Evolutionary conservation across 768 basidiomycete species (phyloP), one percentile per base, ranked within the genome.

Genomic region (Dentipellis sp.): DNA sequence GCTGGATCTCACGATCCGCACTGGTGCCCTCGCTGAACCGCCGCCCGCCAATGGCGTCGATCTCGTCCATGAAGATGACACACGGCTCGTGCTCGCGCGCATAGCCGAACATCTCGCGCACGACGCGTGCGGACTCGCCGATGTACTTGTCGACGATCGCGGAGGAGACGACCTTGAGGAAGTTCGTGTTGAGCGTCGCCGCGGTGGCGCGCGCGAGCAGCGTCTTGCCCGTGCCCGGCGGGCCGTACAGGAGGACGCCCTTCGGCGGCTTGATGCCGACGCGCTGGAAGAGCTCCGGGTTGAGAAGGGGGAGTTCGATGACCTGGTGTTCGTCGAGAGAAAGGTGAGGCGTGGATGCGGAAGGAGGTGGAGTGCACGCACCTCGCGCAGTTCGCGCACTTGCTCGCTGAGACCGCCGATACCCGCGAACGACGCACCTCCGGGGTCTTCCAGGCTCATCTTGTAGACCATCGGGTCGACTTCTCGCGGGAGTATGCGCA

Each of bases 101-200:
- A 70, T 97, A 99, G 22, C 91, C 94, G 66, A 99, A 99, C 97
- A 99, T 98, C 71, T 99, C 97, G 62, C 97, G 81, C 22, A 99
- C 86, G 9, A 98, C 83, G 53, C 97, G 82, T 17, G 97, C 97
- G 56, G 90, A 93, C 74, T 98, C 97, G 63, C 97, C 97, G 50
- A 99, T 98, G 68, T 98, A 99, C 72, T 98, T 94, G 76, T 94
- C 87, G 59, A 98, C 90, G 63, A 99, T 97, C 14, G 97, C 97
- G 21, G 93, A 97, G 2, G 94, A 94, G 50, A 98, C 97, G 53
- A 99, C 95, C 71, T 98, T 98, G 50, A 98, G 81, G 77, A 99
- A 98, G 68, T 98, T 97, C 55, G 94, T 97, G 63, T 90, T 80
- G 23, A 95, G 78, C 3, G 89, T 95, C 16, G 93, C 93, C n/a